phyloP scores from a whole-genome alignment of 2,329 filamentous ascomycete genomes.

The Beauveria pseudobassiana region DNA sequence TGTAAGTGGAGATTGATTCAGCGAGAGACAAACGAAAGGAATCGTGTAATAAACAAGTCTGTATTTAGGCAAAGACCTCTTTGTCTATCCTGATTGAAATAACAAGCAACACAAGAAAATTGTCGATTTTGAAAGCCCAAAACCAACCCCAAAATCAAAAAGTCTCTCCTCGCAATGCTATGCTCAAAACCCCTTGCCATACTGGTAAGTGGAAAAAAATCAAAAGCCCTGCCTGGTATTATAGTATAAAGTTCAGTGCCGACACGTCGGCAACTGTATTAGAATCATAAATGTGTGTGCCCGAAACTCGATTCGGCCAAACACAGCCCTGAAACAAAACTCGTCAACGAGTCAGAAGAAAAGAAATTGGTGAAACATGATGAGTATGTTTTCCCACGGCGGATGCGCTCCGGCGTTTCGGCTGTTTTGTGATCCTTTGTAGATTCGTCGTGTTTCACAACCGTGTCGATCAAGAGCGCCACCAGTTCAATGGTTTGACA shows the following conservation, averaged over 20 bases:
- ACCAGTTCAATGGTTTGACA: neutral
- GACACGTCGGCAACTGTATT: neutral
- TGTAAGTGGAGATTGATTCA: no score
- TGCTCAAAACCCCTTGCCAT: neutral
- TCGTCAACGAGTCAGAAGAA: neutral
- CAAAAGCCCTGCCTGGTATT: neutral
- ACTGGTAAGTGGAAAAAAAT: neutral
- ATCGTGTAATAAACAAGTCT: neutral
- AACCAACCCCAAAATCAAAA: neutral
- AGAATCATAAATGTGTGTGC: neutral
- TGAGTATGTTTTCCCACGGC: neutral
- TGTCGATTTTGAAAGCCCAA: neutral
- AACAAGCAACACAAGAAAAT: neutral
- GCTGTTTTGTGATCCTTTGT: neutral
- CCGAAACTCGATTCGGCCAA: neutral
- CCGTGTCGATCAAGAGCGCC: neutral
- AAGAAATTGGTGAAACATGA: neutral
- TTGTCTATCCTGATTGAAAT: neutral
- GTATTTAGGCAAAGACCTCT: neutral
- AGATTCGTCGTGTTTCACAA: constrained; percentile 3
- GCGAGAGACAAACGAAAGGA: no score
- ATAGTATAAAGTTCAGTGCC: neutral
- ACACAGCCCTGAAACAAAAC: neutral
- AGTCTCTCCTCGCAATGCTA: neutral
- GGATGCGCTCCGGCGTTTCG: neutral